Evolutionary conservation across 306 rosid species (phyloP).

Genomic region (Vigna nakashimae): DNA sequence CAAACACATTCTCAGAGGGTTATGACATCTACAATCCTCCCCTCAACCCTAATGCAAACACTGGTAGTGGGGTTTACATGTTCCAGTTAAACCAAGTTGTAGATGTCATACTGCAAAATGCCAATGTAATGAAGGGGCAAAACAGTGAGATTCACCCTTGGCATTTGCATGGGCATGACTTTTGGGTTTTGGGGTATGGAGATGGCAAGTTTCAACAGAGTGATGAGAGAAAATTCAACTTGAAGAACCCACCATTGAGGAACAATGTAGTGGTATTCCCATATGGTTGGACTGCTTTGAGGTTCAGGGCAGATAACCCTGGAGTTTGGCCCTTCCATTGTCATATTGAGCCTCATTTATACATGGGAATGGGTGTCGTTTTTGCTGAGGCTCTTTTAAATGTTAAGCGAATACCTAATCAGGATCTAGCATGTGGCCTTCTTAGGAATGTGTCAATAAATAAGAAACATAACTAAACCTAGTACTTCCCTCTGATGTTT

Average conservation of each 20-base stretch:
- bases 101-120: constrained; percentile 71
- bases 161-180: constrained; percentile 88
- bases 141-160: constrained; percentile 74
- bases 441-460: constrained; percentile 33
- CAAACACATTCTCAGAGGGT: constrained; percentile 45
- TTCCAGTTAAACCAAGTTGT: constrained; percentile 46
- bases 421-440: constrained; percentile 62
- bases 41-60: constrained; percentile 33
- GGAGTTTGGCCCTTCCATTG: constrained; percentile 87
- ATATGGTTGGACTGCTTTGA: constrained; percentile 71
- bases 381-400: constrained; percentile 56
- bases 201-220: constrained; percentile 57
- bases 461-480: constrained; percentile 28
- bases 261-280: constrained; percentile 72
- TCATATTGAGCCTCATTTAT: constrained; percentile 76
- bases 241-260: constrained; percentile 69
- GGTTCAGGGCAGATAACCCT: constrained; percentile 70
- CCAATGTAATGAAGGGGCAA: constrained; percentile 41
- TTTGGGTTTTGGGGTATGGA: constrained; percentile 82
- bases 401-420: constrained; percentile 43
- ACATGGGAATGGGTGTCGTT: constrained; percentile 76
- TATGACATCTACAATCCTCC: constrained; percentile 65
- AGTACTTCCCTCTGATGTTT: background rate
- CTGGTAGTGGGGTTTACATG: constrained; percentile 57
- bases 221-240: constrained; percentile 51